These are phyloP conservation scores for Suillus hirtellus DNA, from an alignment of 768 basidiomycete genomes.

Conservation along the genomic window DNA sequence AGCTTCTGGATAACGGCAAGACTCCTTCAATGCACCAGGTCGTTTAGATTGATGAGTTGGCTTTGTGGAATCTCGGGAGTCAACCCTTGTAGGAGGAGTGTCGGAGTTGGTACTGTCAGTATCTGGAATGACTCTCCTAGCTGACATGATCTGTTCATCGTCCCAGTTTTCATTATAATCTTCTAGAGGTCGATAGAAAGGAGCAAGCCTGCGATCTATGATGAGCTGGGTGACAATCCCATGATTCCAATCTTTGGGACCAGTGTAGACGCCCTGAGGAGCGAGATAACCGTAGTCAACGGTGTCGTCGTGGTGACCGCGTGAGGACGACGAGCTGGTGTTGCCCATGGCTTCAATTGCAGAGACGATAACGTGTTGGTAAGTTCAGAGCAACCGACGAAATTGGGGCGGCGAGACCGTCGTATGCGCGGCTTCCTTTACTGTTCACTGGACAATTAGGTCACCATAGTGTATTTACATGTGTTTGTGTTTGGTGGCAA, in stretches of 20 bases:
- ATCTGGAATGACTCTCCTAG: constrained; percentile 68
- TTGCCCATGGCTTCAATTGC: constrained; percentile 65
- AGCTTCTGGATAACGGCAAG: constrained; percentile 66
- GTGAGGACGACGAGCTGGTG: constrained; percentile 72
- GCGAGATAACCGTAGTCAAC: constrained; percentile 81
- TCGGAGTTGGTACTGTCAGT: constrained; percentile 46
- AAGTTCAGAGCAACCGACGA: constrained; percentile 1
- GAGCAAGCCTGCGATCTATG: constrained; percentile 83
- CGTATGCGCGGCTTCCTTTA: constrained; percentile 10
- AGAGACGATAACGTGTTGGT: constrained; percentile 1
- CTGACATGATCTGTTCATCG: constrained; percentile 81
- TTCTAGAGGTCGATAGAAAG: constrained; percentile 95
- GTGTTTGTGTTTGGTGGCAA: constrained; percentile 15
- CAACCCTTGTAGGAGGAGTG: constrained; percentile 33
- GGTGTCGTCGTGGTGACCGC: constrained; percentile 74
- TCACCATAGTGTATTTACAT: constrained; percentile 14
- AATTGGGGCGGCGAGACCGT: constrained; percentile 4
- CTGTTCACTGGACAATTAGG: constrained; percentile 12
- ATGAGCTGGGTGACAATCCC: constrained; percentile 85
- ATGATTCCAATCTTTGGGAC: constrained; percentile 87
- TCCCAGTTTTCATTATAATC: constrained; percentile 91
- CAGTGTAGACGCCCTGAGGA: constrained; percentile 87
- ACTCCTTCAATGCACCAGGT: constrained; percentile 60
- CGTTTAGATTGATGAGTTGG: constrained; percentile 49
- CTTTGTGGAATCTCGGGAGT: constrained; percentile 25